Conservation (phyloP, 768 basidiomycete genomes). For the Cystobasidium ongulense region DNA sequence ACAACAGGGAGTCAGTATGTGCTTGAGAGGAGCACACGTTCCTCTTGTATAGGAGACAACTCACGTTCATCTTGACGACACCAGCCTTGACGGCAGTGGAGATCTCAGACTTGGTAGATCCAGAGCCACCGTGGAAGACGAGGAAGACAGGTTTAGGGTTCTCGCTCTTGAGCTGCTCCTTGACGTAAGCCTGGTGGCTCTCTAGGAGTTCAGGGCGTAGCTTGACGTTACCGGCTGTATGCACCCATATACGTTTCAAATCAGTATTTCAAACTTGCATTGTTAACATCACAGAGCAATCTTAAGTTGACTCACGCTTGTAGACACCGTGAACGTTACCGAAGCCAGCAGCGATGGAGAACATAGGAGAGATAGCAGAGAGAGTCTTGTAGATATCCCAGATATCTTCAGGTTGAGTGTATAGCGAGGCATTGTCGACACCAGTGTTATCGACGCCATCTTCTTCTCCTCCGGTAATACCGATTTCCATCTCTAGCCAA, state of each 20-base stretch:
- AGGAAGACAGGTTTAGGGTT: slow-evolving; percentile 78
- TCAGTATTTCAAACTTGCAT: background rate
- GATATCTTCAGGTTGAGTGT: slow-evolving; percentile 96
- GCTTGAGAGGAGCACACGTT: background rate
- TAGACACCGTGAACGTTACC: slow-evolving; percentile 99
- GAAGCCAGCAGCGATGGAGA: slow-evolving; percentile 95
- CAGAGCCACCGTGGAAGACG: slow-evolving; percentile 99
- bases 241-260: background rate
- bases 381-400: slow-evolving; percentile 83
- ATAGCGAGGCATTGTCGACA: slow-evolving; percentile 85
- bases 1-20: background rate
- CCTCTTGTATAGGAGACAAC: too few relatives aligned
- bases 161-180: slow-evolving; percentile 58
- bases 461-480: slow-evolving; percentile 98
- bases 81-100: slow-evolving; percentile 72
- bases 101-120: slow-evolving; percentile 93
- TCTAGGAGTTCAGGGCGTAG: slow-evolving; percentile 82
- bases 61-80: slow-evolving; percentile 97
- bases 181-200: slow-evolving; percentile 76
- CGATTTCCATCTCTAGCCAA: slow-evolving; percentile 99
- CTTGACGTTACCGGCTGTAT: slow-evolving; percentile 73
- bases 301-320: slow-evolving; percentile 49
- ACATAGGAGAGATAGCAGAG: slow-evolving; percentile 74
- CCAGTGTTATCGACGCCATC: slow-evolving; percentile 97
- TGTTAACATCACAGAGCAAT: background rate